Percentiles rank a stretch among this genome's conserved stretches.
These are phyloP conservation scores for Chamaecrista fasciculata DNA, from an alignment of 306 rosid genomes.

Conservation along the genomic window DNA sequence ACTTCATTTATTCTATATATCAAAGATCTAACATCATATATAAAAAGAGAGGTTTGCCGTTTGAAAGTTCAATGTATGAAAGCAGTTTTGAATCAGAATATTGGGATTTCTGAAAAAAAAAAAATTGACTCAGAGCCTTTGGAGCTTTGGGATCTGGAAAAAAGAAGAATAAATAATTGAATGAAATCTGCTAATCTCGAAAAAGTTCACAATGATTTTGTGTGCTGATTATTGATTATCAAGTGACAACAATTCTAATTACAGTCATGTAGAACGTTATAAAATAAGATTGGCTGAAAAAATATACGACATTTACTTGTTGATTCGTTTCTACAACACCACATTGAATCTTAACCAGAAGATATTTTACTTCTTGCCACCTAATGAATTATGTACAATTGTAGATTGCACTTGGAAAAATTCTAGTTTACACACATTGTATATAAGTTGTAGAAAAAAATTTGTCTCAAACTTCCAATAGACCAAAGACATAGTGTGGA, in stretches of 20 bases:
- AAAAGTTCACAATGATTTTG: no score
- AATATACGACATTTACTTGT: background rate
- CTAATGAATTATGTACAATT: no score
- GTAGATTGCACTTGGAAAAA: no score
- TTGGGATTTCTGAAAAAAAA: background rate
- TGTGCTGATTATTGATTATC: no score
- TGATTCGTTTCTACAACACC: background rate
- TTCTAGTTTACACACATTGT: no score
- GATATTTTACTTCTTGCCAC: background rate
- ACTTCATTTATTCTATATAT: background rate
- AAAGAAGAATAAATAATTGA: no score
- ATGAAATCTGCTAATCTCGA: no score
- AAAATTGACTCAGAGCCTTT: background rate
- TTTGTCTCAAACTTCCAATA: no score
- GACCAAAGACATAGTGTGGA: no score
- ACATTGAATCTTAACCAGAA: no score
- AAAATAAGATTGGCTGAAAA: background rate
- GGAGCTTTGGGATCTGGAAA: background rate
- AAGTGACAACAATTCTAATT: background rate
- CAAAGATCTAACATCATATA: background rate
- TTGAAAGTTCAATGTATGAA: background rate
- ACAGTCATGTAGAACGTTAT: background rate
- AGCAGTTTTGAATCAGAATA: background rate
- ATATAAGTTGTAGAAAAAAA: no score
- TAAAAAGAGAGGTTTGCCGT: background rate